Evolutionary conservation across 768 basidiomycete genomes (phyloP), one percentile per base, ranked within the genome.

Genomic region (Rubroboletus pulcherrimus): DNA sequence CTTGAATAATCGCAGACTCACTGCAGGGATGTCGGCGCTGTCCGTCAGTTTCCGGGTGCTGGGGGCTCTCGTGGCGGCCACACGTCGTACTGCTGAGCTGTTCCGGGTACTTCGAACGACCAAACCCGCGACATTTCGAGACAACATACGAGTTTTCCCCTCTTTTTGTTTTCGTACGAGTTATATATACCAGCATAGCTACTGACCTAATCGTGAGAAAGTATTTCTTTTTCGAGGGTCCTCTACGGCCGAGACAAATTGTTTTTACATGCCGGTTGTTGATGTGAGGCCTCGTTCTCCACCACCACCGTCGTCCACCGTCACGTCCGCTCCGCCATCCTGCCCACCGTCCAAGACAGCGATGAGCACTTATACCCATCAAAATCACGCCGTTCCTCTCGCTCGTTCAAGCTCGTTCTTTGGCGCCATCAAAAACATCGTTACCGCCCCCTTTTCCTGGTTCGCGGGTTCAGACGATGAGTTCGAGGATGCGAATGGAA

Each of bases 351-450:
- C 49, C 26, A 34, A 1, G 52, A 55, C 62, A 63, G 59, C 58
- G 58, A 71, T 71, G 70, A 70, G 60, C 60, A 53, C 66, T 0
- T 62, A 72, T 63, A 66, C 69, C 60, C 68, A 66, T 4, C 64
- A 67, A 37, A 57, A 59, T 9, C 60, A 59, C 63, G 41, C 75
- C 64, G 53, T 70, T 61, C 58, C 75, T 11, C 65, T 84, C 42
- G 72, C 71, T 61, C 82, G 83, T 60, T 77, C 78, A n/a, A 80
- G 75, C 19, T 85, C 86, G 29, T 76, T 87, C 62, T 67, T 86
- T 41, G 83, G 82, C 48, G 69, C 83, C 45, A 78, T 87, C 71
- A 86, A 81, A 76, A 81, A 77, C 72, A 73, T 86, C 66, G 85
- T 87, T 58, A 80, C 84, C 33, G 82, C 83, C 19, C 83, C 85